Evolutionary conservation across 257 asterid species (phyloP).

Genomic region (Misopates orontium): DNA sequence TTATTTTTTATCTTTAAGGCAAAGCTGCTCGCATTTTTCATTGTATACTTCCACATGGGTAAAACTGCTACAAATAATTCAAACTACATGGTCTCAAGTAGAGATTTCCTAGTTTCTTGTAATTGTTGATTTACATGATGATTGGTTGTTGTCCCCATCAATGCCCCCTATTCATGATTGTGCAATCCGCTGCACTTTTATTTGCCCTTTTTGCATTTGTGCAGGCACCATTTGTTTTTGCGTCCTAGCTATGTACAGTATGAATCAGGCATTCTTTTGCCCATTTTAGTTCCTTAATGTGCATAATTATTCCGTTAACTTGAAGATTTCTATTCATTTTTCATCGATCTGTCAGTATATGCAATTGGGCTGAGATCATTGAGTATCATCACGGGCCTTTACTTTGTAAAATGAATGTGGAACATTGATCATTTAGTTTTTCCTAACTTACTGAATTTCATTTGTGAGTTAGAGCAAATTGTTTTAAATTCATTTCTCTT

Average conservation of each 20-base stretch:
- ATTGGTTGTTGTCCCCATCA: background rate
- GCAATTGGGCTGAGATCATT: background rate
- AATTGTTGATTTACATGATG: background rate
- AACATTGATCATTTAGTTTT: background rate
- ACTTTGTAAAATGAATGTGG: background rate
- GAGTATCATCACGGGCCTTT: background rate
- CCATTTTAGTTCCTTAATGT: no score
- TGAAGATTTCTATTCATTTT: no score
- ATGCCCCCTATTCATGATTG: background rate
- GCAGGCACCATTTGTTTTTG: background rate
- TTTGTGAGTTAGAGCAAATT: no score
- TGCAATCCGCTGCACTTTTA: background rate
- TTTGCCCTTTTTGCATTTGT: background rate
- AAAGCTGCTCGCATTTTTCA: background rate
- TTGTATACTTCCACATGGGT: no score
- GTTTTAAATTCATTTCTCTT: background rate
- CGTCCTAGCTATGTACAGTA: background rate
- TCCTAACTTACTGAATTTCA: no score
- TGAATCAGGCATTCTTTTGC: no score
- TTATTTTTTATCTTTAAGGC: slow-evolving; percentile 2
- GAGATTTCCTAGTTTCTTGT: background rate
- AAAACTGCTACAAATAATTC: background rate
- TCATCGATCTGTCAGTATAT: no score
- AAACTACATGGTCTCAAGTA: slow-evolving; percentile 5
- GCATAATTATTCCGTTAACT: no score